phyloP scores from a whole-genome alignment of 352 stramenopile species.

The Phytophthora boehmeriae region DNA sequence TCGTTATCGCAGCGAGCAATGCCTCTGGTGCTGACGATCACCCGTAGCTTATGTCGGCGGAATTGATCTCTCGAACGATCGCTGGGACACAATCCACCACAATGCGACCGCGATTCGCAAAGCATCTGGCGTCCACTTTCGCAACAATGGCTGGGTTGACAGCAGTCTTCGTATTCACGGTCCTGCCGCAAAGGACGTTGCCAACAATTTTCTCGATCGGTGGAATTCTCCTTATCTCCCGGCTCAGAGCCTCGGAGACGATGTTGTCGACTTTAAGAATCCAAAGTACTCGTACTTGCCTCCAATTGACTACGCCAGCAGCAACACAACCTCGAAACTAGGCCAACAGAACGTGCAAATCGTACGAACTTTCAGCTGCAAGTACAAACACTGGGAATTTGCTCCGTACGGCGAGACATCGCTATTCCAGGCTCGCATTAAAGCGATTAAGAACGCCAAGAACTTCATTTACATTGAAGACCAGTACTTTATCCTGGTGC shows the following conservation, averaged over 20 bases:
- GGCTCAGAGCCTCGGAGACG: conserved; percentile 28
- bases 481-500: conserved; percentile 67
- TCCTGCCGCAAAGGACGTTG: conserved; percentile 50
- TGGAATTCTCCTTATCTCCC: conserved; percentile 53
- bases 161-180: conserved; percentile 49
- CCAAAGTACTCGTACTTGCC: conserved; percentile 32
- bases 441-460: conserved; percentile 55
- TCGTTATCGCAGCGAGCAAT: conserved; percentile 27
- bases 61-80: conserved; percentile 52
- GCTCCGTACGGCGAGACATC: conserved; percentile 53
- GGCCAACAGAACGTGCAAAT: conserved; percentile 49
- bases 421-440: conserved; percentile 51
- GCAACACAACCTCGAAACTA: conserved; percentile 16
- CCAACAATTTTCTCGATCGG: conserved; percentile 52
- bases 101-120: conserved; percentile 41
- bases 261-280: conserved; percentile 60
- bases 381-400: conserved; percentile 51
- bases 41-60: conserved; percentile 50
- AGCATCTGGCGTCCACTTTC: conserved; percentile 23
- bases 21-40: conserved; percentile 4
- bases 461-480: conserved; percentile 78
- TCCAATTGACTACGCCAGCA: conserved; percentile 13
- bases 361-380: conserved; percentile 66
- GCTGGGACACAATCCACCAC: conserved; percentile 58
- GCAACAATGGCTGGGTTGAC: conserved; percentile 61